Percentiles rank a stretch among this genome's conserved stretches.
Evolutionary conservation across 2,329 filamentous ascomycete species (phyloP).

Genomic region (Phoma sp.): DNA sequence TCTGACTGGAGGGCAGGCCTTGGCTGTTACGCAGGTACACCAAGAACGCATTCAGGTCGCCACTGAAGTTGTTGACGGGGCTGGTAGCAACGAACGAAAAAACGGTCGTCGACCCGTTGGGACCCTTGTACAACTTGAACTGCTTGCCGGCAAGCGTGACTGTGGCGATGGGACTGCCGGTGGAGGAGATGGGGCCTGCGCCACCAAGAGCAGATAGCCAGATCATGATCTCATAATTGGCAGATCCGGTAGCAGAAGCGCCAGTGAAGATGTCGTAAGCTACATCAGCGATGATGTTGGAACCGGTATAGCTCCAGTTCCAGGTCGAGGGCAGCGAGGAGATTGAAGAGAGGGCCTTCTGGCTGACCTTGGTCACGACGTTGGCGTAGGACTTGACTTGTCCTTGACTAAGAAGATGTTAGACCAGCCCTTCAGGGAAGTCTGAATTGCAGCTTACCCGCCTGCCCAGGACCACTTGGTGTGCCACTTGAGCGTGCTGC

Average conservation of each 20-base stretch:
- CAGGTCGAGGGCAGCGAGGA: slow-evolving; percentile 53
- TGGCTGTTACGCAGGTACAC: slow-evolving; percentile 60
- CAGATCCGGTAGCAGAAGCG: slow-evolving; percentile 51
- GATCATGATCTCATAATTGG: slow-evolving; percentile 71
- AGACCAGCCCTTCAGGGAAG: neutral
- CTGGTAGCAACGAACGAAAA: slow-evolving; percentile 64
- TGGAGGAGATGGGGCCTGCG: slow-evolving; percentile 65
- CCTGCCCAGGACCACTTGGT: slow-evolving; percentile 53
- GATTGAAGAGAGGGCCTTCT: slow-evolving; percentile 45
- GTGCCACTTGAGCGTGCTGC: slow-evolving; percentile 51
- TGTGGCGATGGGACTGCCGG: slow-evolving; percentile 60
- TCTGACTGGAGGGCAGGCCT: slow-evolving; percentile 57
- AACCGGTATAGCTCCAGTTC: slow-evolving; percentile 58
- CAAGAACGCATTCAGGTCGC: slow-evolving; percentile 64
- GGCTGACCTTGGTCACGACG: slow-evolving; percentile 45
- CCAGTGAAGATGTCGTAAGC: slow-evolving; percentile 68
- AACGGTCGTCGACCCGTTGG: slow-evolving; percentile 65
- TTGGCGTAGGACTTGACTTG: slow-evolving; percentile 55
- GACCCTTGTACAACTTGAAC: slow-evolving; percentile 68
- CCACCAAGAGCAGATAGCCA: slow-evolving; percentile 66
- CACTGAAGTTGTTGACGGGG: slow-evolving; percentile 60
- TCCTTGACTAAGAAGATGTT: slow-evolving; percentile 23
- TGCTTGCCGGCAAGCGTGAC: slow-evolving; percentile 59
- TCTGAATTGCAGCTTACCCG: slow-evolving; percentile 34
- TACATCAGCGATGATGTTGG: slow-evolving; percentile 61